A percentile compares a stretch with the other conserved stretches of the same genome.
Evolutionary conservation across 1,284 basidiomycete species (phyloP).

Genomic region (Schizopora paradoxa): DNA sequence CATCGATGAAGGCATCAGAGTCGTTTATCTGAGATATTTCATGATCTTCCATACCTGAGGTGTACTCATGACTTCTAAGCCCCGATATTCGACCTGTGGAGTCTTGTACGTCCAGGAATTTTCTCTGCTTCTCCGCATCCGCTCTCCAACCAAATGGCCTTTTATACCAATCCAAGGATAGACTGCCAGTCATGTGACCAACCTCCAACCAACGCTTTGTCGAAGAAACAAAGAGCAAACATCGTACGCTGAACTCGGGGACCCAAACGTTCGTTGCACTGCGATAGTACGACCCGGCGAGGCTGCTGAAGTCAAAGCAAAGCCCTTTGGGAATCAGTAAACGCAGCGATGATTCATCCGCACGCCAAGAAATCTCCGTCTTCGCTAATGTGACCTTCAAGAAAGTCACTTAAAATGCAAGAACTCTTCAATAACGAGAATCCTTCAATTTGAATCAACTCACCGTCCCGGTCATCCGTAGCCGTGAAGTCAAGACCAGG

Average conservation of each 20-base stretch:
- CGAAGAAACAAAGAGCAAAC: conserved; percentile 38
- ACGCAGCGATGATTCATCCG: conserved; percentile 48
- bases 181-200: conserved; percentile 47
- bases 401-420: conserved; percentile 53
- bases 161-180: conserved; percentile 64
- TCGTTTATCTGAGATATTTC: too few relatives aligned
- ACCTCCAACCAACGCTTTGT: conserved; percentile 66
- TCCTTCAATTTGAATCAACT: not conserved
- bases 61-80: too few relatives aligned
- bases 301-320: conserved; percentile 64
- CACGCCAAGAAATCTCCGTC: conserved; percentile 51
- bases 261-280: conserved; percentile 54
- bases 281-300: conserved; percentile 59
- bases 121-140: conserved; percentile 48
- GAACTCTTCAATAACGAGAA: not conserved
- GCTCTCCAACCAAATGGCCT: conserved; percentile 56
- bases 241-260: conserved; percentile 45
- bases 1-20: too few relatives aligned
- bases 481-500: conserved; percentile 68
- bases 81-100: conserved; percentile 56
- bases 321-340: conserved; percentile 58
- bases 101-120: conserved; percentile 74
- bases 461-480: conserved; percentile 70
- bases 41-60: too few relatives aligned
- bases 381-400: conserved; percentile 53